phyloP scores from a whole-genome alignment of 208 protist species.

The Acanthamoeba culbertsoni region DNA sequence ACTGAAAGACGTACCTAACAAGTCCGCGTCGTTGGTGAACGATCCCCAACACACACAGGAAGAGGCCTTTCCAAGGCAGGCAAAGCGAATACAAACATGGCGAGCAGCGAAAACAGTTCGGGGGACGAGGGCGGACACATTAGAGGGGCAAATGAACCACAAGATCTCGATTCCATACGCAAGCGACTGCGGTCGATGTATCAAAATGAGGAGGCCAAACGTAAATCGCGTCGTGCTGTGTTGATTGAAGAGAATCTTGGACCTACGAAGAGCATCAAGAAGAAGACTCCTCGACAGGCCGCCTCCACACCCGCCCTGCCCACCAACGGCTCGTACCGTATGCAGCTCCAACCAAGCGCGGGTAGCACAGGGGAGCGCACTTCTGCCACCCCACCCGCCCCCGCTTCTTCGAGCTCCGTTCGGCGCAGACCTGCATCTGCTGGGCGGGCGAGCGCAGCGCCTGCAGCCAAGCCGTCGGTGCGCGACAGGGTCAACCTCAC shows the following conservation, averaged over 20 bases:
- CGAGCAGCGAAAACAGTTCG: neutral
- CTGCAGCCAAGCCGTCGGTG: neutral
- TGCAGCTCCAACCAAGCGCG: neutral
- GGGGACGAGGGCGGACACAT: neutral
- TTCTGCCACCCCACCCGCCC: neutral
- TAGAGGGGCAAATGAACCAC: neutral
- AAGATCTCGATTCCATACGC: neutral
- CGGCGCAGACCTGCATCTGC: neutral
- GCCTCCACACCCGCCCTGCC: neutral
- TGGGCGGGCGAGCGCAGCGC: neutral
- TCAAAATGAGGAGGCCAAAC: neutral
- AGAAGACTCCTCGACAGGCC: neutral
- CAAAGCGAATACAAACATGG: too few species aligned
- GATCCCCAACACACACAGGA: too few species aligned
- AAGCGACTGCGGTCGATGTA: neutral
- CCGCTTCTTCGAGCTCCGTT: neutral
- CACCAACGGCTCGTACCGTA: neutral
- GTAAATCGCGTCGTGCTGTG: neutral
- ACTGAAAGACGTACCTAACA: too few species aligned
- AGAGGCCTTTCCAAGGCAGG: too few species aligned
- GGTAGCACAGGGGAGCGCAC: neutral
- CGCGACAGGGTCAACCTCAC: slow-evolving; percentile 12
- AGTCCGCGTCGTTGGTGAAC: too few species aligned
- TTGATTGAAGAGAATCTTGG: neutral
- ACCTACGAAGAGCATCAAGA: neutral